Percentiles rank a stretch among this genome's conserved stretches.
These are phyloP conservation scores for Arthromyces matolae DNA, from an alignment of 768 basidiomycete genomes.

Conservation along the genomic window DNA sequence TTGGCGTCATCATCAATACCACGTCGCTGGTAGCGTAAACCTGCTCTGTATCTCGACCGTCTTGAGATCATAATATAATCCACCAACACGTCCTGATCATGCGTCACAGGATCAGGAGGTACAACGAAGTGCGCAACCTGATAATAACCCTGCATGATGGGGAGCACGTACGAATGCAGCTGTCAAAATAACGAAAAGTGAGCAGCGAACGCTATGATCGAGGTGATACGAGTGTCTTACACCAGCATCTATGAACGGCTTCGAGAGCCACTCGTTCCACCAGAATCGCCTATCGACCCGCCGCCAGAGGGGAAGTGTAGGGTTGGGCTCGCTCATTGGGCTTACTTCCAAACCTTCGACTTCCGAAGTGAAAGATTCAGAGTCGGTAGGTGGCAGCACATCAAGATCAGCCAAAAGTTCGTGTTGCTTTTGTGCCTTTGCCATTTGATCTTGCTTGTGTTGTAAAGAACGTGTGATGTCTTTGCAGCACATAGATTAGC, in stretches of 20 bases:
- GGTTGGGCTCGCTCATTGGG: slow-evolving; percentile 64
- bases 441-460: slow-evolving; percentile 67
- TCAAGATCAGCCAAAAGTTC: slow-evolving; percentile 59
- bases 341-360: slow-evolving; percentile 37
- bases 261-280: slow-evolving; percentile 92
- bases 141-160: slow-evolving; percentile 92
- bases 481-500: too few relatives aligned
- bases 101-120: slow-evolving; percentile 42
- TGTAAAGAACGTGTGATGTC: slow-evolving; percentile 83
- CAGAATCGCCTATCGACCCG: slow-evolving; percentile 88
- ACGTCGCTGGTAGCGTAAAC: slow-evolving; percentile 89
- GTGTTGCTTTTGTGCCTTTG: slow-evolving; percentile 55
- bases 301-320: slow-evolving; percentile 85
- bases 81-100: slow-evolving; percentile 48
- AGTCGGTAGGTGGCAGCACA: slow-evolving; percentile 36
- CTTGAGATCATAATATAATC: slow-evolving; percentile 85
- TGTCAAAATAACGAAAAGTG: slow-evolving; percentile 23
- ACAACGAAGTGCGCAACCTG: slow-evolving; percentile 70
- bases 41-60: slow-evolving; percentile 84
- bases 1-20: slow-evolving; percentile 92
- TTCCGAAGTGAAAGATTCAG: slow-evolving; percentile 9
- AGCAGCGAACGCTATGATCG: not conserved
- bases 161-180: slow-evolving; percentile 83
- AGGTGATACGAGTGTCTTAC: slow-evolving; percentile 45
- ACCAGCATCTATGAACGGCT: slow-evolving; percentile 84